A percentile compares a stretch with the other conserved stretches of the same genome.
Evolutionary conservation across 768 basidiomycete genomes (phyloP).

Genomic region (Lepiota venenata): DNA sequence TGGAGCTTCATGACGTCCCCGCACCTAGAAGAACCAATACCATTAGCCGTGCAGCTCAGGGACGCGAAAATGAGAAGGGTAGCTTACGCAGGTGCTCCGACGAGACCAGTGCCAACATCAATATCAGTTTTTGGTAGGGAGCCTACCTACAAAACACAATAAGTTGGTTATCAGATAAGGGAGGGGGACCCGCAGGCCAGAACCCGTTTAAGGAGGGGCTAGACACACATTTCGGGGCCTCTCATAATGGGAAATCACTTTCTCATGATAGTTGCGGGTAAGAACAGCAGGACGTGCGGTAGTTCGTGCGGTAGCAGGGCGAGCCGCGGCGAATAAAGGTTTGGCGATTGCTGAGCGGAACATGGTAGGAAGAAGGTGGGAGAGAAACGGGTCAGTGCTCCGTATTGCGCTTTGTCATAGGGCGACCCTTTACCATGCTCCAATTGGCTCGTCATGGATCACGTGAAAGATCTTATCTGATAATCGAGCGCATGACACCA

Average conservation of each 20-base stretch:
- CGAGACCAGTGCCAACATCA: constrained; percentile 96
- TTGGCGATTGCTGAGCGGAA: constrained; percentile 61
- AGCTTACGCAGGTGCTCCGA: constrained; percentile 93
- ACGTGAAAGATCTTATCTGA: neutral
- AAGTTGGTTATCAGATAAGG: constrained; percentile 53
- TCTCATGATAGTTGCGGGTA: constrained; percentile 85
- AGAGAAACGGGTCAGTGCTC: constrained; percentile 9
- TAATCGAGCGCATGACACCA: constrained; percentile 1
- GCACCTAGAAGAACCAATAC: constrained; percentile 49
- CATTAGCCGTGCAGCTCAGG: constrained; percentile 27
- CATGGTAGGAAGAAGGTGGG: constrained; percentile 43
- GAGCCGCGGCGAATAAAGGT: constrained; percentile 44
- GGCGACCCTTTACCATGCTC: constrained; percentile 7
- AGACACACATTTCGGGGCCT: constrained; percentile 88
- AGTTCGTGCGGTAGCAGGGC: constrained; percentile 36
- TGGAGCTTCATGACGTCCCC: constrained; percentile 99
- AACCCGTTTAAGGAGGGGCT: constrained; percentile 28
- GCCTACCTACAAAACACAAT: constrained; percentile 66
- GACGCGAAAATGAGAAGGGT: neutral
- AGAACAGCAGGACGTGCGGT: constrained; percentile 43
- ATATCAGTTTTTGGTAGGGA: constrained; percentile 89
- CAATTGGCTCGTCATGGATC: constrained; percentile 9
- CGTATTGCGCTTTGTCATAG: neutral
- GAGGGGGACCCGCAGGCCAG: constrained; percentile 1
- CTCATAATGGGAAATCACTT: constrained; percentile 98